Evolutionary conservation across 2,329 filamentous ascomycete genomes (phyloP).

Genomic region (Corynespora cassiicola): DNA sequence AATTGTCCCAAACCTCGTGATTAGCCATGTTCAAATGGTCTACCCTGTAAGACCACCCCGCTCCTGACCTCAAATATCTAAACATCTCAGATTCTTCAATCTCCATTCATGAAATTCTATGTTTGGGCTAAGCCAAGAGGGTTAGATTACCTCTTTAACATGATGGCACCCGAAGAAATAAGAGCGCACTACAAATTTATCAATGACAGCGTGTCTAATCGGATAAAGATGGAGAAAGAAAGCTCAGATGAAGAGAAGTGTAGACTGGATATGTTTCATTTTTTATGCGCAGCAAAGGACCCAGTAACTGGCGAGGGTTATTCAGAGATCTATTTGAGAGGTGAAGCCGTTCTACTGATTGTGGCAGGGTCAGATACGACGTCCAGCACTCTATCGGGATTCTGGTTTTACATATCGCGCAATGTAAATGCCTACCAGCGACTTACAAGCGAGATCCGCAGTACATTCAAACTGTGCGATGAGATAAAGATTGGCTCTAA

Average conservation of each 20-base stretch:
- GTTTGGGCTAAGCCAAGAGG: slow-evolving; percentile 10
- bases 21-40: neutral
- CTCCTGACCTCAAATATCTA: neutral
- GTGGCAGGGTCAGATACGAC: slow-evolving; percentile 14
- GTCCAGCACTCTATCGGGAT: slow-evolving; percentile 4
- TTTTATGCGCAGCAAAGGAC: slow-evolving; percentile 48
- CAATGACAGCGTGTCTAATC: slow-evolving; percentile 5
- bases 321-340: slow-evolving; percentile 43
- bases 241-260: slow-evolving; percentile 1
- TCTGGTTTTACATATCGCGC: slow-evolving; percentile 18
- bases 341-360: slow-evolving; percentile 11
- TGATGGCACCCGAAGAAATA: slow-evolving; percentile 1
- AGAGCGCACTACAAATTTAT: slow-evolving; percentile 12
- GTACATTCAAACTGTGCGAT: slow-evolving; percentile 4
- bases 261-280: slow-evolving; percentile 45
- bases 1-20: neutral
- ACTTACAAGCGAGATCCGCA: slow-evolving; percentile 13
- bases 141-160: slow-evolving; percentile 2
- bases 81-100: slow-evolving; percentile 8
- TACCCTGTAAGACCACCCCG: slow-evolving; percentile 4
- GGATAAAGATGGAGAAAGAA: slow-evolving; percentile 3
- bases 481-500: slow-evolving; percentile 11
- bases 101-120: slow-evolving; percentile 10
- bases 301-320: slow-evolving; percentile 41
- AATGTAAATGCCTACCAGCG: slow-evolving; percentile 1